Base-by-base conservation (phyloP, 331 rosid genomes). In the Telfairia occidentalis region DNA sequence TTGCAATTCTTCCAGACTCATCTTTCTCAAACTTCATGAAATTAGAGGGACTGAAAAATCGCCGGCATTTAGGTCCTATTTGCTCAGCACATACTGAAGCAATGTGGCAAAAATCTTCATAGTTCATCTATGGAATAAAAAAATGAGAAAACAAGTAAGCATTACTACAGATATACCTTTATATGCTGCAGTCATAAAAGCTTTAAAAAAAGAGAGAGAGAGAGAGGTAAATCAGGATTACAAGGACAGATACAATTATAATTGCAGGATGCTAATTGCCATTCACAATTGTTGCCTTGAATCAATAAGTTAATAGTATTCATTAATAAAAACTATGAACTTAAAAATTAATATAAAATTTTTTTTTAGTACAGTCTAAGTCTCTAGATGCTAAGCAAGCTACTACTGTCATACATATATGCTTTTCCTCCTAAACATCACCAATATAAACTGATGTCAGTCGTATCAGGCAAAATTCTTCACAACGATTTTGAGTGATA, bases 11-110 rank as follows among this genome's bases (percentile, higher is more conserved):
- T 83, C 97, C 99, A 35, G 86, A 93, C 78, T 95, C 99, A 70
- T 95, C 99, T 84, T 95, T 95, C 90, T 95, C 99, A 85, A 95
- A 95, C 84, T 95, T 95, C 99, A 95, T 95, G 80, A 95, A 95
- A 85, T 95, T 95, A 53, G 99, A 95, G 82, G 99, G 99, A 83
- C 99, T 95, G 81, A 95, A 95, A 84, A 95, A 95, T 42, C 97
- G 90, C n/a, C 97, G 87, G 58, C 97, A 95, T 84, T 92, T 95
- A 40, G 99, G 85, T 78, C 99, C 99, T 69, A 95, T 95, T 86
- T 92, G 99, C 85, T 92, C 99, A 32, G 97, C 89, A 84, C 99
- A 95, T 75, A 95, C 97, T 73, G 99, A 87, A 77, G 97, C 96
- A 79, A 95, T 95, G 87, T 92, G 99, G 88, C 99, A 95, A 83